Evolutionary conservation across 2,329 filamentous ascomycete genomes (phyloP).

Genomic region (Fusarium guadeloupense): DNA sequence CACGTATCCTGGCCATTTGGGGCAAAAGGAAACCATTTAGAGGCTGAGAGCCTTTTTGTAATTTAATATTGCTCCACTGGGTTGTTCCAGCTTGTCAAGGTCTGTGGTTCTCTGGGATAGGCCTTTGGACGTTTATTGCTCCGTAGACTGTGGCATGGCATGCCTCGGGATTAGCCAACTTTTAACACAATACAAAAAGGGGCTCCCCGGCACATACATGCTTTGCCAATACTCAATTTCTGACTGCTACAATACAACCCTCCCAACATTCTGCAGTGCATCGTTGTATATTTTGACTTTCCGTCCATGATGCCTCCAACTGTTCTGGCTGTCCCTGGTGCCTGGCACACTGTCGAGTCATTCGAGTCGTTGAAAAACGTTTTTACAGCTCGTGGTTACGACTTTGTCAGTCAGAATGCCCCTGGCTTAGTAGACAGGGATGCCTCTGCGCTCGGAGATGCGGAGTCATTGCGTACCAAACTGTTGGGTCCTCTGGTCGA

Average conservation of each 20-base stretch:
- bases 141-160: too few species aligned
- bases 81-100: too few species aligned
- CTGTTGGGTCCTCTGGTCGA: conserved; percentile 21
- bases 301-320: conserved; percentile 12
- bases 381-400: not conserved
- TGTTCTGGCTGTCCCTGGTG: conserved; percentile 29
- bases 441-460: conserved; percentile 2
- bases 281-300: not conserved
- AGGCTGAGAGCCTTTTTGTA: too few species aligned
- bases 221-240: not conserved
- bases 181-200: too few species aligned
- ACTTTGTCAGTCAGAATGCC: conserved; percentile 9
- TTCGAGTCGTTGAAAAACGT: conserved; percentile 4
- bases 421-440: conserved; percentile 2
- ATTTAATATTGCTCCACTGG: too few species aligned
- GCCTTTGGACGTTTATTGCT: too few species aligned
- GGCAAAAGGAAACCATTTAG: too few species aligned
- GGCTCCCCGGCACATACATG: not conserved
- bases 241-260: too few species aligned
- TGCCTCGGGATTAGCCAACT: too few species aligned
- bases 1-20: too few species aligned
- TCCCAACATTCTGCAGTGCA: not conserved
- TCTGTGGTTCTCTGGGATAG: too few species aligned
- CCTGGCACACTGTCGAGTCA: conserved; percentile 29
- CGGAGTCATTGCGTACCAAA: conserved; percentile 2